These are phyloP conservation scores for Heritiera littoralis DNA, from an alignment of 345 rosid genomes.

Conservation along the genomic window DNA sequence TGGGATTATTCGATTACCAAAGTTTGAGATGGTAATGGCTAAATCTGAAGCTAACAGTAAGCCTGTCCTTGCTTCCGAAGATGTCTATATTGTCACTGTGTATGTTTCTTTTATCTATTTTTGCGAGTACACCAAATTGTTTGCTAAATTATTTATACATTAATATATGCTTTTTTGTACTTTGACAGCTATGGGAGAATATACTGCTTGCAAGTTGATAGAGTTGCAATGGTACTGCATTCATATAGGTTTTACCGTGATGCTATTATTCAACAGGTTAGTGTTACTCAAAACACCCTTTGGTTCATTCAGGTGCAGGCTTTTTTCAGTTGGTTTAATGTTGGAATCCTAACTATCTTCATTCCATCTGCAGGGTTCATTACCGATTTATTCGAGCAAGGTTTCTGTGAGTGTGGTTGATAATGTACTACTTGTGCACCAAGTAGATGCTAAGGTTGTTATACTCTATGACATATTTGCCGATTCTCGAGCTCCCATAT, in stretches of 20 bases:
- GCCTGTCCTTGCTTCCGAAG: conserved; percentile 91
- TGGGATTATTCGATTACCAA: conserved; percentile 87
- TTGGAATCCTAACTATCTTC: conserved; percentile 5
- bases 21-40: conserved; percentile 94
- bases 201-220: conserved; percentile 97
- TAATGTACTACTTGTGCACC: conserved; percentile 93
- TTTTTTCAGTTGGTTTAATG: conserved; percentile 6
- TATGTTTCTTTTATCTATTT: conserved; percentile 42
- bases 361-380: conserved; percentile 67
- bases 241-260: conserved; percentile 91
- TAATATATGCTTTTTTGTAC: conserved; percentile 14
- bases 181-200: conserved; percentile 92
- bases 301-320: neutral
- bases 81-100: conserved; percentile 81
- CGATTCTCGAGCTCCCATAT: conserved; percentile 93
- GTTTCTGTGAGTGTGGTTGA: conserved; percentile 85
- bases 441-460: conserved; percentile 92
- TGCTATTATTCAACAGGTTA: conserved; percentile 93
- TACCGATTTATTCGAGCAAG: conserved; percentile 92
- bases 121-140: conserved; percentile 9
- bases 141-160: conserved; percentile 15
- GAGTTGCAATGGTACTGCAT: conserved; percentile 93
- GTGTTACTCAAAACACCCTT: neutral
- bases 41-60: conserved; percentile 78
- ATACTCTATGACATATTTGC: conserved; percentile 89